phyloP scores from a whole-genome alignment of 495 filamentous ascomycete species.

The Annulohypoxylon stygium region DNA sequence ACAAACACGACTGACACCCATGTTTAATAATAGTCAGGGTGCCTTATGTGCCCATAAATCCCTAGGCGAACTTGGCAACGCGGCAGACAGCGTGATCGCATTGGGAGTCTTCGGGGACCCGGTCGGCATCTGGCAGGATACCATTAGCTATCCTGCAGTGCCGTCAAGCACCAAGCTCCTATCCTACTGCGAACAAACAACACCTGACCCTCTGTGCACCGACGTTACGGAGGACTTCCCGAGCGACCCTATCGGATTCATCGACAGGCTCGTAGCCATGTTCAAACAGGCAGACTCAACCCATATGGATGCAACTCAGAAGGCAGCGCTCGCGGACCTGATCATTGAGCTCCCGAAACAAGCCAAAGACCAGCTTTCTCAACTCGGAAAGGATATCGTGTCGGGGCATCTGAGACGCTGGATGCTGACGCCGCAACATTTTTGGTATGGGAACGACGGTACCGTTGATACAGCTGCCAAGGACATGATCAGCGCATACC shows the following conservation, averaged over 20 bases:
- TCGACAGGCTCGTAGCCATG: conserved; percentile 32
- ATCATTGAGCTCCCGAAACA: conserved; percentile 40
- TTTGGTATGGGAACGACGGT: conserved; percentile 46
- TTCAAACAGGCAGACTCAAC: conserved; percentile 39
- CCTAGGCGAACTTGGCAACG: conserved; percentile 25
- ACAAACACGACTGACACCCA: background rate
- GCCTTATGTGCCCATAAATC: conserved; percentile 45
- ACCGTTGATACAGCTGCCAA: conserved; percentile 32
- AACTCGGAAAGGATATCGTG: conserved; percentile 37
- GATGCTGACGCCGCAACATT: conserved; percentile 48
- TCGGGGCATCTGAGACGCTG: conserved; percentile 40
- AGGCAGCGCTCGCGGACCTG: conserved; percentile 28
- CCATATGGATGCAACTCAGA: conserved; percentile 44
- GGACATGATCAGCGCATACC: conserved; percentile 36
- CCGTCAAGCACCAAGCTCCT: conserved; percentile 22
- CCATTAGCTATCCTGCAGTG: conserved; percentile 30
- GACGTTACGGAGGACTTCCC: conserved; percentile 36
- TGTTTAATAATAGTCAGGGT: conserved; percentile 39
- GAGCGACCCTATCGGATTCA: conserved; percentile 5
- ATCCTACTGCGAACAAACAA: conserved; percentile 42
- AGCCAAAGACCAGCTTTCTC: conserved; percentile 23
- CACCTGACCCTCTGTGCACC: conserved; percentile 41
- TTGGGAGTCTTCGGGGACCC: conserved; percentile 45
- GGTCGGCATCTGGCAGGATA: conserved; percentile 39
- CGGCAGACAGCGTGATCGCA: conserved; percentile 40